These are phyloP conservation scores for Pseudomonodictys pantanalensis DNA, from an alignment of 495 filamentous ascomycete genomes.

Conservation along the genomic window DNA sequence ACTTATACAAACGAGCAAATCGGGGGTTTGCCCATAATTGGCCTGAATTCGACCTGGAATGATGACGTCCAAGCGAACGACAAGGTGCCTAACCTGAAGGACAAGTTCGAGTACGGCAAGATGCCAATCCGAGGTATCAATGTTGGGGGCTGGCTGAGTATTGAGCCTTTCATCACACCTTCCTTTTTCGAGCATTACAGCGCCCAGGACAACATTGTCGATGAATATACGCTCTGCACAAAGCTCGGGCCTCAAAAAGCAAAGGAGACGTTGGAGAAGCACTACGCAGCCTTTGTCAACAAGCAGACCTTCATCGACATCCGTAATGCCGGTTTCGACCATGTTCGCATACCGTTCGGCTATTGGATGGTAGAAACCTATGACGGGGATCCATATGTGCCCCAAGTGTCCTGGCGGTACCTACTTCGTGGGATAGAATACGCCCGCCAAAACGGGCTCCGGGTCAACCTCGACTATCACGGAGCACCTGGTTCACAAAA, in stretches of 20 bases:
- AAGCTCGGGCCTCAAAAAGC: constrained; percentile 63
- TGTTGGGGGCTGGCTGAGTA: constrained; percentile 86
- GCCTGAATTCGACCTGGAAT: constrained; percentile 81
- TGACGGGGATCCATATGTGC: constrained; percentile 82
- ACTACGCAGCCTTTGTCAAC: constrained; percentile 84
- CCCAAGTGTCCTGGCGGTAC: constrained; percentile 88
- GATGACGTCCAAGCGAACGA: constrained; percentile 75
- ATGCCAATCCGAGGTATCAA: constrained; percentile 87
- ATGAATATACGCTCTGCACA: constrained; percentile 78
- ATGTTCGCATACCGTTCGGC: constrained; percentile 89
- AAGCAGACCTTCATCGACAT: constrained; percentile 84
- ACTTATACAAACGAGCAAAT: constrained; percentile 86
- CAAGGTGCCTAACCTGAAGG: constrained; percentile 72
- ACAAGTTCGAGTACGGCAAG: constrained; percentile 71
- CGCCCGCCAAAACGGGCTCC: constrained; percentile 85
- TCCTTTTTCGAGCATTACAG: constrained; percentile 76
- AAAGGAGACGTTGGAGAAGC: constrained; percentile 69
- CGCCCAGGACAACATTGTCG: constrained; percentile 62
- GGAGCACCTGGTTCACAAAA: constrained; percentile 78
- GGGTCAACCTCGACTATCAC: constrained; percentile 93
- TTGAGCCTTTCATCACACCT: constrained; percentile 95
- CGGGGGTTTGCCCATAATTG: constrained; percentile 85
- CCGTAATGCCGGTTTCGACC: constrained; percentile 83
- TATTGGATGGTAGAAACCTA: constrained; percentile 94
- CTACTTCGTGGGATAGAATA: constrained; percentile 90